These are phyloP conservation scores for Paecilomyces sp. DNA, from an alignment of 2,329 filamentous ascomycete genomes.

Conservation along the genomic window DNA sequence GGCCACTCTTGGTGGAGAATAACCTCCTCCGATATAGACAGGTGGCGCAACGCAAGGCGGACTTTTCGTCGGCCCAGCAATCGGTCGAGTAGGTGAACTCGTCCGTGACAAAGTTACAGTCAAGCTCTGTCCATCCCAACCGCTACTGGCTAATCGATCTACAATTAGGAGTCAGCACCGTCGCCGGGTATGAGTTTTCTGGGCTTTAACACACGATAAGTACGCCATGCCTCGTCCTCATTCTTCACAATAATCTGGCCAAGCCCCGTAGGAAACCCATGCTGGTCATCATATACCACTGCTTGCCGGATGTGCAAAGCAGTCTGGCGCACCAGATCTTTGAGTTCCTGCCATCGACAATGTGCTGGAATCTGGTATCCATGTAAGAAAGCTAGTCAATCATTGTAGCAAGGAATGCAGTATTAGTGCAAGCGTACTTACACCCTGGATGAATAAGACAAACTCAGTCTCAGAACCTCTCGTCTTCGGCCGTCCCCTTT, in stretches of 20 bases:
- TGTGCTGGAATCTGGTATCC: slow-evolving; percentile 31
- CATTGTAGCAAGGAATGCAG: not conserved
- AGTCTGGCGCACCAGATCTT: slow-evolving; percentile 38
- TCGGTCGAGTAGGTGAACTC: slow-evolving; percentile 32
- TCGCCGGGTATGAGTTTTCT: not conserved
- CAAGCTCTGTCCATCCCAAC: slow-evolving; percentile 37
- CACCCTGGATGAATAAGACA: slow-evolving; percentile 38
- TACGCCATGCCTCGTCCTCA: slow-evolving; percentile 38
- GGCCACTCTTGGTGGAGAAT: slow-evolving; percentile 22
- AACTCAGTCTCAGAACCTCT: slow-evolving; percentile 35
- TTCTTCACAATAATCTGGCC: slow-evolving; percentile 40
- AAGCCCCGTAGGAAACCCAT: slow-evolving; percentile 35
- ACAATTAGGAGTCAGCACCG: not conserved
- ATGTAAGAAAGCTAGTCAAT: slow-evolving; percentile 6
- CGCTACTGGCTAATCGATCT: slow-evolving; percentile 35
- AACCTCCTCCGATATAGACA: slow-evolving; percentile 19
- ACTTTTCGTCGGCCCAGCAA: slow-evolving; percentile 36
- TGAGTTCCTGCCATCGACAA: slow-evolving; percentile 39
- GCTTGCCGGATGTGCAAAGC: slow-evolving; percentile 38
- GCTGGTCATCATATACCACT: slow-evolving; percentile 36
- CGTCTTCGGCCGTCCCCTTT: slow-evolving; percentile 23
- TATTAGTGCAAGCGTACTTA: slow-evolving; percentile 13
- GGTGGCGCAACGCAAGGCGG: slow-evolving; percentile 20
- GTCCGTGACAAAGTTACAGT: slow-evolving; percentile 35
- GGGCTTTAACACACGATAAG: slow-evolving; percentile 26